Percentiles rank a stretch among this genome's conserved stretches.
These are phyloP conservation scores for Candida insectalens DNA, from an alignment of 805 yeast genomes.

Conservation along the genomic window DNA sequence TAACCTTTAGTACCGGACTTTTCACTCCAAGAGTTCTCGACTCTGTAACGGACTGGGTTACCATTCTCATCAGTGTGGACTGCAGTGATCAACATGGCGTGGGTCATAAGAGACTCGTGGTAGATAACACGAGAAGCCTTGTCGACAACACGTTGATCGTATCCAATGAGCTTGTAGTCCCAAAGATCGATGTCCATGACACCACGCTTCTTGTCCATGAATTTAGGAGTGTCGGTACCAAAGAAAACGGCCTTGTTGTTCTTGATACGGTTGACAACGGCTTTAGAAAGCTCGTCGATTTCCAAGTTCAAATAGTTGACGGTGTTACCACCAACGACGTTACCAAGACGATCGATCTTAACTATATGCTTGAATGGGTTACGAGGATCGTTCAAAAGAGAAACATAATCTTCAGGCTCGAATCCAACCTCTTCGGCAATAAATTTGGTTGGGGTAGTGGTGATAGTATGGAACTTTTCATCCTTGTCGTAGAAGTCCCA, in stretches of 20 bases:
- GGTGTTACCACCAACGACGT: conserved; percentile 59
- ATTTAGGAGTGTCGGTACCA: conserved; percentile 85
- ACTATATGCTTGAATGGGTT: conserved; percentile 54
- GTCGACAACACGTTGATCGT: conserved; percentile 34
- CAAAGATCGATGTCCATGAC: conserved; percentile 63
- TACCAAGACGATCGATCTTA: conserved; percentile 67
- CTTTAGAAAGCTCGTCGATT: conserved; percentile 43
- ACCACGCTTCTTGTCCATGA: conserved; percentile 52
- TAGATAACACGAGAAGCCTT: conserved; percentile 66
- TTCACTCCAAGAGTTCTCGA: conserved; percentile 73
- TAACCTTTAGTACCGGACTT: conserved; percentile 59
- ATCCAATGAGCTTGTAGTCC: conserved; percentile 50
- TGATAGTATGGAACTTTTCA: conserved; percentile 34
- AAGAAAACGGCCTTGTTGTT: conserved; percentile 75
- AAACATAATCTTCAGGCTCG: conserved; percentile 44
- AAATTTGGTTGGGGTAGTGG: conserved; percentile 58
- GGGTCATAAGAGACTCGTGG: conserved; percentile 75
- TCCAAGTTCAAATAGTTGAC: conserved; percentile 66
- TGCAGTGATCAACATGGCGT: conserved; percentile 81
- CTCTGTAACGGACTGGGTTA: conserved; percentile 58
- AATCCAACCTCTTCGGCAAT: conserved; percentile 43
- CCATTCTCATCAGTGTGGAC: conserved; percentile 63
- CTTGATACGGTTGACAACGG: conserved; percentile 61
- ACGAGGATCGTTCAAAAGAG: conserved; percentile 77
- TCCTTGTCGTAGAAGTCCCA: conserved; percentile 78